These are phyloP conservation scores for Ceratocystis smalleyi DNA, from an alignment of 2,329 filamentous ascomycete genomes.

Conservation along the genomic window DNA sequence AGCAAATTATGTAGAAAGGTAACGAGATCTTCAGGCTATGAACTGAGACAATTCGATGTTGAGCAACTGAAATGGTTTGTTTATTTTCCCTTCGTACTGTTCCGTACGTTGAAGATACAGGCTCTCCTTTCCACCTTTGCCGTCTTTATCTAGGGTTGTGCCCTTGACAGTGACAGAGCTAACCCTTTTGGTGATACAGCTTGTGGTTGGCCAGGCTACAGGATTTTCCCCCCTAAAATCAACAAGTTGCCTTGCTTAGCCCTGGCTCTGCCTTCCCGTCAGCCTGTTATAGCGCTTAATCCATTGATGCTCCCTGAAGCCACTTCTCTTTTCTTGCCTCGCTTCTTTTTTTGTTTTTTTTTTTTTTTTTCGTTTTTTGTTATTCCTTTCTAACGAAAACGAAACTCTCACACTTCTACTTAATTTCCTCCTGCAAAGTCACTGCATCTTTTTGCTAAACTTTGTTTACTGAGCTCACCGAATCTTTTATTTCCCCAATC, in stretches of 20 bases:
- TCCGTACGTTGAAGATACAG: no score
- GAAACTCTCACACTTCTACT: not conserved
- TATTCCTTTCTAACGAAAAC: not conserved
- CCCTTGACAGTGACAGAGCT: not conserved
- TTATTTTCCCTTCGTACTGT: no score
- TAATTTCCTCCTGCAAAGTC: not conserved
- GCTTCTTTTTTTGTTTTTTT: not conserved
- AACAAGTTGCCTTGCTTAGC: not conserved
- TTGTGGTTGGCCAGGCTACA: conserved; percentile 5
- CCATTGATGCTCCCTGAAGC: not conserved
- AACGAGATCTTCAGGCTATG: not conserved
- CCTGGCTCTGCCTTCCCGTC: not conserved
- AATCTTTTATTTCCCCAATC: not conserved
- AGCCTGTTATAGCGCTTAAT: not conserved
- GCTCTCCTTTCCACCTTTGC: no score
- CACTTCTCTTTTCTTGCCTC: not conserved
- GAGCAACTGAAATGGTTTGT: no score
- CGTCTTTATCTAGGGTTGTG: not conserved
- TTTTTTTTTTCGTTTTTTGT: no score
- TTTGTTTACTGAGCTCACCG: not conserved
- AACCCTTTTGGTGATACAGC: not conserved
- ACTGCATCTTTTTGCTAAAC: not conserved
- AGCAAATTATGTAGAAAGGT: not conserved
- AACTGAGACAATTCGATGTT: no score
- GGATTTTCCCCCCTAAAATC: conserved; percentile 4